Percentiles rank a stretch among this genome's conserved stretches.
phyloP scores from a whole-genome alignment of 78 protist species.

The Mantamonas sphyraenae region DNA sequence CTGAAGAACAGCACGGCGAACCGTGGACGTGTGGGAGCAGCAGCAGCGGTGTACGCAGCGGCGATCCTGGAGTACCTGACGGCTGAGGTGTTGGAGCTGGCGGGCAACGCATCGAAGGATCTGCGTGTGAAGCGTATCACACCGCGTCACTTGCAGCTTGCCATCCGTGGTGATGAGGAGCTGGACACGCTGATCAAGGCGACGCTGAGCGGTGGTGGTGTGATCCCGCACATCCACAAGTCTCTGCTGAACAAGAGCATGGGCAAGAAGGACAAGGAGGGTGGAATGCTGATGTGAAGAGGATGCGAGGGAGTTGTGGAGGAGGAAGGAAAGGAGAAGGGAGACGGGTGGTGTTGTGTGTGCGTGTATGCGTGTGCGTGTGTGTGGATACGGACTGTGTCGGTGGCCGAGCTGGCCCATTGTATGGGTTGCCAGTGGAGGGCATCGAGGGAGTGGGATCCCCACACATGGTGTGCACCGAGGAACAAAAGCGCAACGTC shows the following conservation, averaged over 20 bases:
- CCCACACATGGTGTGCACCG: too few relatives aligned
- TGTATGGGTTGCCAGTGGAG: too few relatives aligned
- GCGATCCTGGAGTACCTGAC: constrained; percentile 95
- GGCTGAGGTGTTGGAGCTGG: constrained; percentile 91
- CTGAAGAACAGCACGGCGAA: constrained; percentile 62
- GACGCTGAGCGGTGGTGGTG: constrained; percentile 94
- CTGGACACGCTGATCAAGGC: constrained; percentile 75
- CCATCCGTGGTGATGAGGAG: constrained; percentile 92
- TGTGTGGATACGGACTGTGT: too few relatives aligned
- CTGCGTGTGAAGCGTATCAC: constrained; percentile 81
- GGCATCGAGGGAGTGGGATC: too few relatives aligned
- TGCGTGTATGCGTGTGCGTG: too few relatives aligned
- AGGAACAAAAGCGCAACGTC: too few relatives aligned
- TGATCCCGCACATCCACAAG: constrained; percentile 89
- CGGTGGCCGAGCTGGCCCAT: too few relatives aligned
- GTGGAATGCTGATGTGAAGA: neutral
- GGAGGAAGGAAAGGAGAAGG: too few relatives aligned
- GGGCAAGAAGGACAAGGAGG: constrained; percentile 48
- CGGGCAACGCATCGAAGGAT: constrained; percentile 80
- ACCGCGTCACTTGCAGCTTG: constrained; percentile 94
- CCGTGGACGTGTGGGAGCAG: constrained; percentile 76
- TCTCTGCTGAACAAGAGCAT: too few relatives aligned
- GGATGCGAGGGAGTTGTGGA: too few relatives aligned
- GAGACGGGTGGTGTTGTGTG: too few relatives aligned
- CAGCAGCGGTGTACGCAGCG: constrained; percentile 85